Percentiles rank a stretch among this genome's conserved stretches.
Evolutionary conservation across 768 basidiomycete species (phyloP).

Genomic region (Boletus huronensis): DNA sequence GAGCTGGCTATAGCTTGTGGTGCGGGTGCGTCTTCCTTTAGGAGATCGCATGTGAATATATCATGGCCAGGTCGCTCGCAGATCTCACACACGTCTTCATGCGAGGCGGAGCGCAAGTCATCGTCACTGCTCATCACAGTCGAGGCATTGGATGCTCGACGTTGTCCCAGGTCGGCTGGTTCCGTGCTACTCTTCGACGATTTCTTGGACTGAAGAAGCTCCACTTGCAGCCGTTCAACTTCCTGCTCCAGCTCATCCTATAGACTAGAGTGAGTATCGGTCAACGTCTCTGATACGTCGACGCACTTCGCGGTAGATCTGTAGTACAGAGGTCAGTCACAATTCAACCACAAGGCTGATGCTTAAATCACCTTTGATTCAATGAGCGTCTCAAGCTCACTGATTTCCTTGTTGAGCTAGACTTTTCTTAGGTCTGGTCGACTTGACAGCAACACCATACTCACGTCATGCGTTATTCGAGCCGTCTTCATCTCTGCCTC

Average conservation of each 20-base stretch:
- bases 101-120: conserved; percentile 19
- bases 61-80: conserved; percentile 85
- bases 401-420: conserved; percentile 88
- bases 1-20: conserved; percentile 16
- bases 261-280: conserved; percentile 12
- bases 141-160: conserved; percentile 18
- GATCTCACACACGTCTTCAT: conserved; percentile 71
- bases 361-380: conserved; percentile 72
- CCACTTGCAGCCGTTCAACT: conserved; percentile 71
- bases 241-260: conserved; percentile 88
- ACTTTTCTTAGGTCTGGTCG: conserved; percentile 1
- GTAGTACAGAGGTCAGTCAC: conserved; percentile 5
- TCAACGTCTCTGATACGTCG: background rate
- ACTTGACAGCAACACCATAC: conserved; percentile 20
- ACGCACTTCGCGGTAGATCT: conserved; percentile 83
- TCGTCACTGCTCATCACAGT: conserved; percentile 26
- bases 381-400: conserved; percentile 88
- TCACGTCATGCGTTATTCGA: conserved; percentile 62
- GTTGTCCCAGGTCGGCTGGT: conserved; percentile 29
- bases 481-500: conserved; percentile 77
- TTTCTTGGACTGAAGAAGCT: conserved; percentile 58
- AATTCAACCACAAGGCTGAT: background rate
- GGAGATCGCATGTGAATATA: conserved; percentile 76
- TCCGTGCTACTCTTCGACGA: conserved; percentile 47
- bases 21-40: conserved; percentile 51